phyloP scores from a whole-genome alignment of 306 rosid genomes.

The Abrus pulchellus region DNA sequence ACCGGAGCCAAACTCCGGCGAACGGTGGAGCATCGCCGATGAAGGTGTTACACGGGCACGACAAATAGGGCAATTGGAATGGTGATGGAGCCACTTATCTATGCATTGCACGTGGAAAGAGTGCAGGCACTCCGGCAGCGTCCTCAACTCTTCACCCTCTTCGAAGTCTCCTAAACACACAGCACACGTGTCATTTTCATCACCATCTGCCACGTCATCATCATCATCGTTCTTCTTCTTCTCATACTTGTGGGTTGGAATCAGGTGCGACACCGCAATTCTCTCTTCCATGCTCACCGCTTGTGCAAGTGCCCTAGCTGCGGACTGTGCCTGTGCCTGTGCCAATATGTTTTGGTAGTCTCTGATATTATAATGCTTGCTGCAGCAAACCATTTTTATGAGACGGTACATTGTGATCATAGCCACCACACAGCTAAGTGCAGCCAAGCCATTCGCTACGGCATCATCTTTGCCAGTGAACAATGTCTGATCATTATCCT shows the following conservation, averaged over 20 bases:
- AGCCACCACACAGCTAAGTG: neutral
- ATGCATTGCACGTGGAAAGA: conserved; percentile 72
- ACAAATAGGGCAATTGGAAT: conserved; percentile 65
- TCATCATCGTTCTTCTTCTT: conserved; percentile 41
- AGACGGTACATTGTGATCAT: neutral
- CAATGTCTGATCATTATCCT: neutral
- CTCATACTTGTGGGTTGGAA: conserved; percentile 61
- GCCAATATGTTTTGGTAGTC: neutral
- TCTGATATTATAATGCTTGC: neutral
- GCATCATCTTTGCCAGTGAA: neutral
- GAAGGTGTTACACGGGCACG: conserved; percentile 51
- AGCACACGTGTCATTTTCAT: conserved; percentile 54
- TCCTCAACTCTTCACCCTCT: conserved; percentile 75
- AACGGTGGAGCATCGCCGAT: neutral
- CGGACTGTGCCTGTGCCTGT: neutral
- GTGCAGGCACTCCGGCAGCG: conserved; percentile 74
- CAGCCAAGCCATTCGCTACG: neutral
- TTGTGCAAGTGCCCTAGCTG: neutral
- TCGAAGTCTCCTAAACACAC: conserved; percentile 74
- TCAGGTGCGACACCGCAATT: conserved; percentile 23
- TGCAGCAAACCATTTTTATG: neutral
- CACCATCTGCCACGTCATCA: neutral
- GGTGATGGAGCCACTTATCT: conserved; percentile 76
- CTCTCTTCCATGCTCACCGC: neutral
- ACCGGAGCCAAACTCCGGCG: conserved; percentile 12